A percentile compares a stretch with the other conserved stretches of the same genome.
Conservation (phyloP, 345 rosid genomes). For the Sisymbrium irio region DNA sequence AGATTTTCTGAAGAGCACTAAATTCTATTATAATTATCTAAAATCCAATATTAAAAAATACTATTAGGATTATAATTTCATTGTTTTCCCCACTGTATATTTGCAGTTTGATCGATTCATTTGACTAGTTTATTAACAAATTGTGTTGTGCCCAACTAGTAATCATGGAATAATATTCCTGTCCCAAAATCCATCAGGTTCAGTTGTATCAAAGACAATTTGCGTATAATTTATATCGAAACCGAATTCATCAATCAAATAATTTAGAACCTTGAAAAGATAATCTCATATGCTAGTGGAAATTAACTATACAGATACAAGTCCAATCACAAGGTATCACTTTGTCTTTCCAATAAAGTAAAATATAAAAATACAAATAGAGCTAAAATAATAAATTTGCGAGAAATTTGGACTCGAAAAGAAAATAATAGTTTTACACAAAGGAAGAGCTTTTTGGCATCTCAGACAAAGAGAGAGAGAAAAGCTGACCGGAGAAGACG, state of each 20-base stretch:
- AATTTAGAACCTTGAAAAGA: not conserved
- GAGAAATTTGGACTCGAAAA: constrained; percentile 14
- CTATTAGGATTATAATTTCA: not conserved
- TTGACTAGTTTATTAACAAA: not conserved
- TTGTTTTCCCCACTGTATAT: not conserved
- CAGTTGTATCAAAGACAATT: not conserved
- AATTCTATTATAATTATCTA: not conserved
- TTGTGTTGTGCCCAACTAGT: not conserved
- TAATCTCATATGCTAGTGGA: not conserved
- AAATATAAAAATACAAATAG: not conserved
- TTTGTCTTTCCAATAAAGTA: not conserved
- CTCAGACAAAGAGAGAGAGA: constrained; percentile 9
- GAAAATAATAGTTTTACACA: not conserved
- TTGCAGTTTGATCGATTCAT: not conserved
- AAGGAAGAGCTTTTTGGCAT: constrained; percentile 16
- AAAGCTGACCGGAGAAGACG: constrained; percentile 32
- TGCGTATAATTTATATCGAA: not conserved
- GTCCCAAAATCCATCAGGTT: not conserved
- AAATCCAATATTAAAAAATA: not conserved
- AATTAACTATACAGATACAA: not conserved
- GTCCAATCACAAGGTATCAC: constrained; percentile 13
- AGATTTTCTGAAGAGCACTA: not conserved
- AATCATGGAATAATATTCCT: not conserved
- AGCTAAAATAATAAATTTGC: not conserved
- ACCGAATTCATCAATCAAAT: not conserved